These are phyloP conservation scores for Halocafeteria seosinensis DNA, from an alignment of 108 stramenopile species.

Conservation along the genomic window DNA sequence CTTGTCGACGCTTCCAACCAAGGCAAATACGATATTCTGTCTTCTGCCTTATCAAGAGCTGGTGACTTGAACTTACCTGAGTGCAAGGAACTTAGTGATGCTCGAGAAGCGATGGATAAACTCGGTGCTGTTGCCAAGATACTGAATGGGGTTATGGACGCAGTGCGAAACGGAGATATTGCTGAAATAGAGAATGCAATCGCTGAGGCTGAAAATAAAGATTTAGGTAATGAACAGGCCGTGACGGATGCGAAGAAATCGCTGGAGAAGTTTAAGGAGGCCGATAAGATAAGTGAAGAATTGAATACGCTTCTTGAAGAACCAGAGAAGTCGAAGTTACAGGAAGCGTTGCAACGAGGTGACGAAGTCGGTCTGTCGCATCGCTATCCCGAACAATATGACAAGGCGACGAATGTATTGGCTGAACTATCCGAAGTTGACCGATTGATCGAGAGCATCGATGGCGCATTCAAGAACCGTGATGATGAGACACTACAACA, in stretches of 20 bases:
- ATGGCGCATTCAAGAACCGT: neutral
- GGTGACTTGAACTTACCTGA: conserved; percentile 16
- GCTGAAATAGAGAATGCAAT: conserved; percentile 21
- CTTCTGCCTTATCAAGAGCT: conserved; percentile 16
- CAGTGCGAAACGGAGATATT: neutral
- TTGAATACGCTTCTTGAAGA: neutral
- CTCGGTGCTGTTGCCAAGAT: neutral
- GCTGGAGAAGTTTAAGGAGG: conserved; percentile 6
- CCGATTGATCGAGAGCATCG: neutral
- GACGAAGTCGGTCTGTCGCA: neutral
- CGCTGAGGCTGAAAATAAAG: conserved; percentile 23
- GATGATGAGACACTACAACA: neutral
- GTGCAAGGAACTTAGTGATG: neutral
- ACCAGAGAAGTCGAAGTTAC: neutral
- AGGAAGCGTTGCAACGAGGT: neutral
- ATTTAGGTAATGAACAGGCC: neutral
- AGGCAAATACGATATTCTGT: conserved; percentile 5
- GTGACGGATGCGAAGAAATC: neutral
- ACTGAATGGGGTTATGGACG: neutral
- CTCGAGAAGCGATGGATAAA: neutral
- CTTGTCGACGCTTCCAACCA: conserved; percentile 5
- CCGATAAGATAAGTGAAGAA: conserved; percentile 1
- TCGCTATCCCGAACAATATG: neutral
- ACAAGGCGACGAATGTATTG: neutral
- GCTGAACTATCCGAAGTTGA: conserved; percentile 3